These are phyloP conservation scores for Saccharum spontaneum DNA, from an alignment of 176 grass and related monocot species.

Conservation along the genomic window DNA sequence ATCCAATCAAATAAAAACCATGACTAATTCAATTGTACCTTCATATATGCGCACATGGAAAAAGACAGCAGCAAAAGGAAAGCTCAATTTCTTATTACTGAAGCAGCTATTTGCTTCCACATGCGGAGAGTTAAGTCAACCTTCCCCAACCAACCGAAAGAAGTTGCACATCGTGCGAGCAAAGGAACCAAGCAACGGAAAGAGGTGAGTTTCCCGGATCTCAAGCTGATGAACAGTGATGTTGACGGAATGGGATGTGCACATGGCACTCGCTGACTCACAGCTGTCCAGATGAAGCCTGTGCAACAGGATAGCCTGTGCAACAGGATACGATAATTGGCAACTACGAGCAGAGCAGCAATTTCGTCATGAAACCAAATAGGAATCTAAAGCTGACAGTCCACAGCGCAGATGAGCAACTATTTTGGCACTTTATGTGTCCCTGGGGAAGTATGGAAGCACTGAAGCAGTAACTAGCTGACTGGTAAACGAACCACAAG, in stretches of 20 bases:
- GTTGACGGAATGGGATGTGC: background rate
- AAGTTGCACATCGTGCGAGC: background rate
- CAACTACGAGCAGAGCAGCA: background rate
- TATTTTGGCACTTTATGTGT: background rate
- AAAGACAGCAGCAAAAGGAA: background rate
- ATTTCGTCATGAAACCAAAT: background rate
- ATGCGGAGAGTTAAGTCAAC: conserved; percentile 33
- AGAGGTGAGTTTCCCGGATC: background rate
- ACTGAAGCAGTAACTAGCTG: background rate
- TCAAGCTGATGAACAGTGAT: conserved; percentile 4
- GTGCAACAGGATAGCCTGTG: background rate
- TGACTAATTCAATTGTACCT: background rate
- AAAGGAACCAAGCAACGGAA: background rate
- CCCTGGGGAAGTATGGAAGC: background rate
- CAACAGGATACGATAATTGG: background rate
- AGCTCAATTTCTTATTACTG: background rate
- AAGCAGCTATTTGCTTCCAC: background rate
- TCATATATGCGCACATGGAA: background rate
- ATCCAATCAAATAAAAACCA: background rate
- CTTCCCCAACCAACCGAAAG: background rate
- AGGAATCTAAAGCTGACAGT: background rate
- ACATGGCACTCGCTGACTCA: background rate
- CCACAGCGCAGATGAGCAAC: background rate
- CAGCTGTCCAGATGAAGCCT: background rate
- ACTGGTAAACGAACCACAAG: background rate